Percentiles rank a stretch among this genome's conserved stretches.
Evolutionary conservation across 345 rosid species (phyloP).

Genomic region (Mercurialis annua): DNA sequence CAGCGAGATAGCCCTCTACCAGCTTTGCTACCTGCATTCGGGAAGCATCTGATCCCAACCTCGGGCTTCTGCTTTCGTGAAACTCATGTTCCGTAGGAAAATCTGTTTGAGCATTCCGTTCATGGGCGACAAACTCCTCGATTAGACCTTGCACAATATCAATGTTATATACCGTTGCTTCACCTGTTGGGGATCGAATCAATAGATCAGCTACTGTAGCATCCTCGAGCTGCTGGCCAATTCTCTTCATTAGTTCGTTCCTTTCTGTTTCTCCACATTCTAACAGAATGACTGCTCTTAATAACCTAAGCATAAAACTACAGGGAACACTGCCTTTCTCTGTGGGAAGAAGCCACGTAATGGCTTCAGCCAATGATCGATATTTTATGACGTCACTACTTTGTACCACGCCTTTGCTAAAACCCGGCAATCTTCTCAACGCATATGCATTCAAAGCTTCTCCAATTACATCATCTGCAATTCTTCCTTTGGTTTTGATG

Average conservation of each 20-base stretch:
- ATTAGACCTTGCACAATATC: conserved; percentile 28
- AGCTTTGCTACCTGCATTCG: conserved; percentile 27
- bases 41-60: conserved; percentile 26
- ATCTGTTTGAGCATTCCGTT: neutral
- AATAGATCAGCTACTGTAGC: conserved; percentile 31
- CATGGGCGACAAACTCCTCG: conserved; percentile 21
- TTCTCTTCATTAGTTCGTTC: conserved; percentile 28
- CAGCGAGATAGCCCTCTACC: conserved; percentile 34
- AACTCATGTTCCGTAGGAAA: conserved; percentile 15
- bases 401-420: conserved; percentile 24
- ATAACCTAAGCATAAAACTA: conserved; percentile 30
- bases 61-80: conserved; percentile 21
- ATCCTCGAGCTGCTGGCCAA: conserved; percentile 23
- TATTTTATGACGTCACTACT: conserved; percentile 24
- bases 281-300: conserved; percentile 25
- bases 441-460: conserved; percentile 48
- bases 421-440: conserved; percentile 30
- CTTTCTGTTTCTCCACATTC: conserved; percentile 27
- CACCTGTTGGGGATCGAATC: conserved; percentile 27
- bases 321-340: conserved; percentile 33
- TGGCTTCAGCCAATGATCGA: conserved; percentile 25
- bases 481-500: conserved; percentile 33
- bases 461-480: conserved; percentile 32
- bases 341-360: conserved; percentile 23
- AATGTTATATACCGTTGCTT: conserved; percentile 18